phyloP scores from a whole-genome alignment of 257 asterid species.

The Fraxinus pennsylvanica region DNA sequence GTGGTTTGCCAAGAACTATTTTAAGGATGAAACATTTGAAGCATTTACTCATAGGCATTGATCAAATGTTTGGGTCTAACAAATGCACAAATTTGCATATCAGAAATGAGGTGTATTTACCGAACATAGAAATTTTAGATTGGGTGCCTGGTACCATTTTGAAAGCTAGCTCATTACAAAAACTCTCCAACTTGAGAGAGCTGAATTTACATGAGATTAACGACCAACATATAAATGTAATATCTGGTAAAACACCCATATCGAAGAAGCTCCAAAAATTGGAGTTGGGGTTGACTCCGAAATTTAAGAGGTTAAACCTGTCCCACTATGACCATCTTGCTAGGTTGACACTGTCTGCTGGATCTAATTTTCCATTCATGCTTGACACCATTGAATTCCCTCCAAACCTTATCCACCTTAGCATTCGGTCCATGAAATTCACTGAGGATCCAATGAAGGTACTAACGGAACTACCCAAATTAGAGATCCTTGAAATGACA shows the following conservation, averaged over 20 bases:
- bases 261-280: background rate
- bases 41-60: background rate
- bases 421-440: rapidly evolving
- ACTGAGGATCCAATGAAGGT: background rate
- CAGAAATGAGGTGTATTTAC: background rate
- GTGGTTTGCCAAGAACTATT: background rate
- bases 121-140: background rate
- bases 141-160: background rate
- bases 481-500: background rate
- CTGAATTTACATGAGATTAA: background rate
- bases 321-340: background rate
- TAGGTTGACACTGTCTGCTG: rapidly evolving
- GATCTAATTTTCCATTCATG: rapidly evolving
- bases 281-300: rapidly evolving
- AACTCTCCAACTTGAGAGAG: background rate
- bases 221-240: background rate
- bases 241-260: background rate
- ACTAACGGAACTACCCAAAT: background rate
- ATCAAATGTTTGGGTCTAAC: no score
- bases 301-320: background rate
- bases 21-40: background rate
- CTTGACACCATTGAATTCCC: background rate
- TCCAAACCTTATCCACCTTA: background rate
- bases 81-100: no score
- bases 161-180: background rate